Base-by-base conservation (phyloP, 257 asterid species). In the Mitragyna speciosa region DNA sequence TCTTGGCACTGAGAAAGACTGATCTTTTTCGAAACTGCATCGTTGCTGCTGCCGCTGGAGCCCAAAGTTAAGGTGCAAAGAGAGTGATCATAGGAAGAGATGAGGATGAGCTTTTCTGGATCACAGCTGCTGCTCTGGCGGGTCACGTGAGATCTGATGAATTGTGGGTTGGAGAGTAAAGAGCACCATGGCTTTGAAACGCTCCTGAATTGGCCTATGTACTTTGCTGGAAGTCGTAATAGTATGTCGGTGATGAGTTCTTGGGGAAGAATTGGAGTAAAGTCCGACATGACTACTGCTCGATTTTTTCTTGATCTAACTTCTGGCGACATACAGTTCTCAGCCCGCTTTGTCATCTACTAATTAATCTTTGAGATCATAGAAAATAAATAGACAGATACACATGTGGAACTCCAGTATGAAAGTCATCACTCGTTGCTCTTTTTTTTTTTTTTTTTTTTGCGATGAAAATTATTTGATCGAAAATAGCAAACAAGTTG, bases 191-290 rank as follows among this genome's bases (percentile, higher is more conserved):
- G 36, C 54, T 80, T 85, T 6, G 90, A 66, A 19, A 85, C 78
- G 76, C 88, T 83, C 66, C 90, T 83, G 74, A 83, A 87, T 58
- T 70, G 77, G 75, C 85, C 90, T 14, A 87, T 43, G 59, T 87
- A 76, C 64, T 82, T 87, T 10, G 84, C 79, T 14, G 86, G 87
- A 30, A 87, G 85, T 0, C 83, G 72, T n/a, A 70, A 66, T 67
- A 85, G 82, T 66, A 87, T 85, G 16, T 79, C 83, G 47, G 75
- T 52, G 73, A 84, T 14, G 73, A 87, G 81, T 67, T 84, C 90
- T 71, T 80, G 73, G 48, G 85, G 88, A 28, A 87, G n/a, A 1
- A 20, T 69, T 70, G 82, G 26, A 41, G 45, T 24, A 49, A 16
- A 47, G 17, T 15, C n/a, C 14, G 52, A 45, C 65, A 43, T 61